A percentile compares a stretch with the other conserved stretches of the same genome.
phyloP scores from a whole-genome alignment of 2,329 filamentous ascomycete species.

The Exophiala viscosa region DNA sequence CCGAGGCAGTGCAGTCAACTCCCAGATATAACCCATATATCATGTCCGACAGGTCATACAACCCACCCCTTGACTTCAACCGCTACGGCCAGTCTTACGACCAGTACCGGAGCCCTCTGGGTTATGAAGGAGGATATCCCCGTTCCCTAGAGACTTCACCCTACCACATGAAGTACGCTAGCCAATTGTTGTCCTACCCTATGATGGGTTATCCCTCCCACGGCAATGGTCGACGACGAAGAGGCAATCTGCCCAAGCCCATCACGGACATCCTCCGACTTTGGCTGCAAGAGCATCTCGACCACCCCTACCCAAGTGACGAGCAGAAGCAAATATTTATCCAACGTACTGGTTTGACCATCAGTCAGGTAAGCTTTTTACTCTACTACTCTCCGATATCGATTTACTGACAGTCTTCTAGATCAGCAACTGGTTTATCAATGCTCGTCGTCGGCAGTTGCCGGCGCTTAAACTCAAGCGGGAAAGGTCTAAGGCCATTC shows the following conservation, averaged over 20 bases:
- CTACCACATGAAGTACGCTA: conserved; percentile 16
- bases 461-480: conserved; percentile 38
- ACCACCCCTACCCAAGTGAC: conserved; percentile 81
- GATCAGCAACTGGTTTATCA: conserved; percentile 55
- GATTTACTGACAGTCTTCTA: conserved; percentile 23
- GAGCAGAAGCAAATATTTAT: conserved; percentile 83
- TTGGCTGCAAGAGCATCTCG: conserved; percentile 72
- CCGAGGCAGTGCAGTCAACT: conserved; percentile 9
- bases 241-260: conserved; percentile 83
- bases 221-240: conserved; percentile 49
- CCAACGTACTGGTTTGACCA: conserved; percentile 68
- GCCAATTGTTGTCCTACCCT: conserved; percentile 14
- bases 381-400: not conserved
- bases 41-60: conserved; percentile 14
- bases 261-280: conserved; percentile 74
- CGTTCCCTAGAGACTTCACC: conserved; percentile 16
- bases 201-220: conserved; percentile 19
- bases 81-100: conserved; percentile 16
- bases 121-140: conserved; percentile 11
- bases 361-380: conserved; percentile 54
- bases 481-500: conserved; percentile 9
- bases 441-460: conserved; percentile 46
- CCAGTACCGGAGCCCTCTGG: conserved; percentile 16
- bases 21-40: conserved; percentile 17
- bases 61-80: conserved; percentile 9